Base-by-base conservation (phyloP, 305 asterid species). In the Plantago coronopus region DNA sequence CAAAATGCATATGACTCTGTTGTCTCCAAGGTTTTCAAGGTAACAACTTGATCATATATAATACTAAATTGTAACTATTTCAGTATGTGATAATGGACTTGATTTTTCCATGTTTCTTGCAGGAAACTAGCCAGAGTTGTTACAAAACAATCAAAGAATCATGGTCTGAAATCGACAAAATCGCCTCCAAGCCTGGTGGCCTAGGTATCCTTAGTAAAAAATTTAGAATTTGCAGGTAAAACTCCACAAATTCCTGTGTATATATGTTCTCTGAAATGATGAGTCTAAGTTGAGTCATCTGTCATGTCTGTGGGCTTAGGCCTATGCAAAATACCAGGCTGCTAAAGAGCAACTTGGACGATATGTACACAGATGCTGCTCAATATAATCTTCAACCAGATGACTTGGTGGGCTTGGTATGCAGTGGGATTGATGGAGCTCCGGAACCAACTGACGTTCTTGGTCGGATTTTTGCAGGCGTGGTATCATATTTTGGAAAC, bases 151-250 rank as follows among this genome's bases (percentile, higher is more conserved):
- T 86, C 49, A 54, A 59, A 63, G 61, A 73, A 40, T 88, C 96
- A 9, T 88, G 95, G 96, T 66, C 73, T 4, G 78, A 69, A 71
- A 88, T 86, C 27, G 91, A 86, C 71, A 57, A 42, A 50, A 60
- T 80, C 17, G 96, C 94, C 57, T 80, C 86, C 19, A 13, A 64
- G 17, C 70, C 72, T 7, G 57, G 61, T 23, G 91, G 96, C 59
- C 89, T 88, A 63, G 55, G 79, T 51, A 43, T 48, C 48, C 88
- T 88, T 5, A 72, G 77, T 23, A 57, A 43, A 37, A 75, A 59
- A 76, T 85, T 83, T 85, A 88, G 72, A 59, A 84, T 85, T 25
- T 88, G 95, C 90, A 21, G 78, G 96, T 88, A 82, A 57, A 17
- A 37, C 22, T 47, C 7, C n/a, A n/a, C 5, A 5, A 47, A 17